Evolutionary conservation across 2,329 filamentous ascomycete genomes (phyloP), one percentile per base, ranked within the genome.

Genomic region (Ceratocystis alfenasii): DNA sequence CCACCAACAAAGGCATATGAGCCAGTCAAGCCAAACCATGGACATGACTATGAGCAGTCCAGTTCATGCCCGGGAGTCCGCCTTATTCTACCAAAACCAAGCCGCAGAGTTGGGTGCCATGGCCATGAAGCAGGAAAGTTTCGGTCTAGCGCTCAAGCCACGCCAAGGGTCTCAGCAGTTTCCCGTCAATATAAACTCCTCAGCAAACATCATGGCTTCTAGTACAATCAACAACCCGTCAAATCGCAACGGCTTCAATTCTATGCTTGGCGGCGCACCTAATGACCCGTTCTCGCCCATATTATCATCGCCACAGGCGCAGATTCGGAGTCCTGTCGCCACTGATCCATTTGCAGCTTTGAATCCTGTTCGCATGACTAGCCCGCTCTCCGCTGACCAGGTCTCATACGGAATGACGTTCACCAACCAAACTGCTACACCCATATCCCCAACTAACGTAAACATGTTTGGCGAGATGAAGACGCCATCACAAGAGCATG

Each of bases 1-100:
- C 15, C 66, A 60, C 5, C 69, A 41, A 17, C 69, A 65, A 60
- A 67, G 65, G 2, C 65, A 67, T n/a, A 50, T 62, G 30, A 64
- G 53, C 15, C 65, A 67, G 17, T 48, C 65, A n/a, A 30, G 20
- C 20, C n/a, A 46, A 15, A 53, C 7, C 15, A 17, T 57, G 53
- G 30, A 57, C 30, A 28, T 57, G 15, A 28, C n/a, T 22, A 50
- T 61, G 5, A 17, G 28, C n/a, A 67, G 62, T 41, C 59, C 64
- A 22, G 41, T 17, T 50, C 44, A 53, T n/a, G 46, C 45, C 12
- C 45, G 45, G 20, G 57, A 65, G 33, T 46, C 60, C 20, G 50
- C 45, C 6, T 57, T 45, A n/a, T 61, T 64, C 36, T 61, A 50
- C 36, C 62, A 59, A 15, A 50, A 53, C 30, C 65, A 67, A 8